A percentile compares a stretch with the other conserved stretches of the same genome.
These are phyloP conservation scores for Phytophthora sp. DNA, from an alignment of 352 stramenopile genomes.

Conservation along the genomic window DNA sequence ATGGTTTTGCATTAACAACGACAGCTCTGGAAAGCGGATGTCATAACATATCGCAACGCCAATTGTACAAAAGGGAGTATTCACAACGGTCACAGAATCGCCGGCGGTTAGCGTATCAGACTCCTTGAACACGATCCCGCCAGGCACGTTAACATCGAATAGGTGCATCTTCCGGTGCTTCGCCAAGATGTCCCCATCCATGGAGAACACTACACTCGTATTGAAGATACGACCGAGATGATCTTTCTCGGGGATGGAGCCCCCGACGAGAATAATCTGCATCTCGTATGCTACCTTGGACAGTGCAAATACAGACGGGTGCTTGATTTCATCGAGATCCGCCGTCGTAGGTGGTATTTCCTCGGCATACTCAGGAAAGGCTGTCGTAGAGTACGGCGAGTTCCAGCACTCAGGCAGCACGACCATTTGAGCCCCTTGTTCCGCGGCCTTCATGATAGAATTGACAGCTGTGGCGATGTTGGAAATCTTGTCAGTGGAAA, in stretches of 20 bases:
- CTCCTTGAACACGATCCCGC: slow-evolving; percentile 99
- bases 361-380: slow-evolving; percentile 98
- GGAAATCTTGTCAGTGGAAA: too few species aligned
- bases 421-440: slow-evolving; percentile 88
- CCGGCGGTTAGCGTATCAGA: slow-evolving; percentile 98
- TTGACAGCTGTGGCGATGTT: slow-evolving; percentile 84
- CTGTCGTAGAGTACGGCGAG: slow-evolving; percentile 96
- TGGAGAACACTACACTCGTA: slow-evolving; percentile 97
- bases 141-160: slow-evolving; percentile 99
- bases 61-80: slow-evolving; percentile 92
- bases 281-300: slow-evolving; percentile 88
- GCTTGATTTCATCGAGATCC: slow-evolving; percentile 58
- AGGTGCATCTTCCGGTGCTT: slow-evolving; percentile 99
- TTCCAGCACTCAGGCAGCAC: slow-evolving; percentile 97
- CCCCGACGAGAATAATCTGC: slow-evolving; percentile 96
- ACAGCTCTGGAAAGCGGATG: slow-evolving; percentile 99
- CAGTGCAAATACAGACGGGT: slow-evolving; percentile 90
- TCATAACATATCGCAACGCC: slow-evolving; percentile 99
- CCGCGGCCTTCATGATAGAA: slow-evolving; percentile 68
- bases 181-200: slow-evolving; percentile 93
- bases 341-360: slow-evolving; percentile 83
- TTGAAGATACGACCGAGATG: slow-evolving; percentile 96
- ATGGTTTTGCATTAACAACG: slow-evolving; percentile 95
- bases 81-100: slow-evolving; percentile 83
- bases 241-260: slow-evolving; percentile 94